Percentiles rank a stretch among this genome's conserved stretches.
phyloP scores from a whole-genome alignment of 2,329 filamentous ascomycete species.

The Plenodomus biglobosus region DNA sequence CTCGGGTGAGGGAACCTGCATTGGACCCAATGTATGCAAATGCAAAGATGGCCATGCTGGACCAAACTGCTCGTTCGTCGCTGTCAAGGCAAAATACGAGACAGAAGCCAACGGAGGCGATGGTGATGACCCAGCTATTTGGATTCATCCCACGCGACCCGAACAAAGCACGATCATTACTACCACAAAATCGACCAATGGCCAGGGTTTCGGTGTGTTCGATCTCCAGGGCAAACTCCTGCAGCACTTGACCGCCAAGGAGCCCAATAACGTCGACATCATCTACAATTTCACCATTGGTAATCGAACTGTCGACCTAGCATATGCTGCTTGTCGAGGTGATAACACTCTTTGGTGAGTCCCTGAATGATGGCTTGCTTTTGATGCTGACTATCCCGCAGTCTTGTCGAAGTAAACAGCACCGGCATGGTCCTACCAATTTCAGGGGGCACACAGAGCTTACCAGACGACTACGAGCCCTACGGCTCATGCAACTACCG shows the following conservation, averaged over 20 bases:
- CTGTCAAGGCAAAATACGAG: slow-evolving; percentile 34
- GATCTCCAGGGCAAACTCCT: slow-evolving; percentile 53
- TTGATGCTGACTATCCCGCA: slow-evolving; percentile 18
- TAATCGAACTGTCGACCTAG: slow-evolving; percentile 50
- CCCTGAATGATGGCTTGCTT: not conserved
- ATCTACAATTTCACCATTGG: slow-evolving; percentile 54
- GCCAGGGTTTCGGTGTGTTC: slow-evolving; percentile 54
- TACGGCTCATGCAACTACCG: slow-evolving; percentile 58
- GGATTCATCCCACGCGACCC: slow-evolving; percentile 34
- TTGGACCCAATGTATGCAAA: slow-evolving; percentile 30
- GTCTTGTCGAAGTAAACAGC: slow-evolving; percentile 53
- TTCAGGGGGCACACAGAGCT: slow-evolving; percentile 51
- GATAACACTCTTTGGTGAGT: slow-evolving; percentile 58
- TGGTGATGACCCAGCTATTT: slow-evolving; percentile 38
- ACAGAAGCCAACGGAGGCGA: slow-evolving; percentile 39
- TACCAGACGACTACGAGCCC: slow-evolving; percentile 50
- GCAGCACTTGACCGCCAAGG: slow-evolving; percentile 49
- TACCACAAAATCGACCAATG: slow-evolving; percentile 54
- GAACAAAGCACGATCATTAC: slow-evolving; percentile 55
- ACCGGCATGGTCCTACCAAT: slow-evolving; percentile 51
- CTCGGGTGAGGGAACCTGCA: slow-evolving; percentile 30
- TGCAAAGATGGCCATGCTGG: slow-evolving; percentile 31
- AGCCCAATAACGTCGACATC: slow-evolving; percentile 59
- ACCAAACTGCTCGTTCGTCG: slow-evolving; percentile 32
- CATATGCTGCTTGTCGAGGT: slow-evolving; percentile 54